Conservation (phyloP, 129 eudicot species). For the Tagetes patula region DNA sequence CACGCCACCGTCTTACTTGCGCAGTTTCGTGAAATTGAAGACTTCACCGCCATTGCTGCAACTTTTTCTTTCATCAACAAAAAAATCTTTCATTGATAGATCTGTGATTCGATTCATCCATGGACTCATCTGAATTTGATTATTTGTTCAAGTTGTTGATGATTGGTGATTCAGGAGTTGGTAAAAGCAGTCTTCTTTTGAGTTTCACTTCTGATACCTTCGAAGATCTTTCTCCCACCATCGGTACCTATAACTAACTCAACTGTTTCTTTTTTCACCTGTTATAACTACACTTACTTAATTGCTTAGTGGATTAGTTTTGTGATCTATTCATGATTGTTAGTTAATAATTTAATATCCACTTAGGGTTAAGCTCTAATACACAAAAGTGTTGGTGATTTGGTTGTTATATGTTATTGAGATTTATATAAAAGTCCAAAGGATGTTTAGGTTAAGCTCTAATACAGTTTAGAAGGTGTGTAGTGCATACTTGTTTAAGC, state of each 20-base stretch:
- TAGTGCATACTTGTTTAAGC: neutral
- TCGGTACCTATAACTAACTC: slow-evolving; percentile 36
- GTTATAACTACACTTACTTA: too few species aligned
- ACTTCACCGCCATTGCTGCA: neutral
- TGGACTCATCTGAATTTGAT: slow-evolving; percentile 67
- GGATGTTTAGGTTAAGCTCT: neutral
- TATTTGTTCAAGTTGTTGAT: slow-evolving; percentile 74
- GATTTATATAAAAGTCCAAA: too few species aligned
- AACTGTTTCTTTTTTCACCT: too few species aligned
- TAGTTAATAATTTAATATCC: neutral
- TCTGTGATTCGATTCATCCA: slow-evolving; percentile 24
- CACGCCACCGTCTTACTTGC: neutral
- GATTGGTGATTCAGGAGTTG: slow-evolving; percentile 86
- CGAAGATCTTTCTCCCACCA: slow-evolving; percentile 79
- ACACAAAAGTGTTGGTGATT: too few species aligned
- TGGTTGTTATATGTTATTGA: too few species aligned
- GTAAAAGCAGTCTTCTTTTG: slow-evolving; percentile 65
- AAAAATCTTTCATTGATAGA: slow-evolving; percentile 14
- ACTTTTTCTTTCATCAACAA: slow-evolving; percentile 6
- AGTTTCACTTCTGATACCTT: slow-evolving; percentile 76
- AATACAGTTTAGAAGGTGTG: neutral
- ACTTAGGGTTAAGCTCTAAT: neutral
- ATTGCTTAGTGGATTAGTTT: neutral
- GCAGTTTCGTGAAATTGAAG: neutral
- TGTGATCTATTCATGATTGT: neutral